These are phyloP conservation scores for Phaffia australis DNA, from an alignment of 768 basidiomycete species.

Conservation along the genomic window DNA sequence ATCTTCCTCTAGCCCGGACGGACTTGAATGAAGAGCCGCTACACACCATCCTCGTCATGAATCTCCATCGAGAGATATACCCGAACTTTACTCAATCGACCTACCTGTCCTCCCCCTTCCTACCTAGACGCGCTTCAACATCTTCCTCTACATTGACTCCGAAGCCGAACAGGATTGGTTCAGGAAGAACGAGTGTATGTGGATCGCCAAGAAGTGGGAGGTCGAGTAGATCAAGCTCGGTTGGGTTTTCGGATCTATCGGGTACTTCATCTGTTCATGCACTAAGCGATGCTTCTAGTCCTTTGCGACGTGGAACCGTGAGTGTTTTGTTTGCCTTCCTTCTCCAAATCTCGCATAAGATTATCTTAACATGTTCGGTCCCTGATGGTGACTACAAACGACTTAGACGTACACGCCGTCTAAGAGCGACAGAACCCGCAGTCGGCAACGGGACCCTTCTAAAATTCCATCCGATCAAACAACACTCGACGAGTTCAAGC, in stretches of 20 bases:
- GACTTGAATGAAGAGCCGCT: background rate
- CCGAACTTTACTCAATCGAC: background rate
- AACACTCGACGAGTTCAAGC: conserved; percentile 4
- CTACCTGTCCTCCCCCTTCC: background rate
- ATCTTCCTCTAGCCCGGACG: background rate
- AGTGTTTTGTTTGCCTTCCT: background rate
- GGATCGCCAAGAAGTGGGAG: background rate
- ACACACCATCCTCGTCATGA: background rate
- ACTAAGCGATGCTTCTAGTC: background rate
- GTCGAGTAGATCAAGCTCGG: conserved; percentile 1
- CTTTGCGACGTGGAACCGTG: background rate
- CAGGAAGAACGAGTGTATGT: background rate
- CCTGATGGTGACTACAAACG: background rate
- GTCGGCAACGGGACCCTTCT: background rate
- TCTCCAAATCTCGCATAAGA: no score
- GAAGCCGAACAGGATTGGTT: background rate
- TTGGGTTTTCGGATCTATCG: conserved; percentile 2
- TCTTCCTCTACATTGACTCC: background rate
- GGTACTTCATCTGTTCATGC: background rate
- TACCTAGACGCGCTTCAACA: background rate
- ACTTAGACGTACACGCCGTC: no score
- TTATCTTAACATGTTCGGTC: background rate
- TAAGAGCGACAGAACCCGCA: no score
- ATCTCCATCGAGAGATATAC: background rate
- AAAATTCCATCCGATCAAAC: background rate